Conservation (phyloP, 2,329 filamentous ascomycete genomes). For the Cyphellophora attinorum region DNA sequence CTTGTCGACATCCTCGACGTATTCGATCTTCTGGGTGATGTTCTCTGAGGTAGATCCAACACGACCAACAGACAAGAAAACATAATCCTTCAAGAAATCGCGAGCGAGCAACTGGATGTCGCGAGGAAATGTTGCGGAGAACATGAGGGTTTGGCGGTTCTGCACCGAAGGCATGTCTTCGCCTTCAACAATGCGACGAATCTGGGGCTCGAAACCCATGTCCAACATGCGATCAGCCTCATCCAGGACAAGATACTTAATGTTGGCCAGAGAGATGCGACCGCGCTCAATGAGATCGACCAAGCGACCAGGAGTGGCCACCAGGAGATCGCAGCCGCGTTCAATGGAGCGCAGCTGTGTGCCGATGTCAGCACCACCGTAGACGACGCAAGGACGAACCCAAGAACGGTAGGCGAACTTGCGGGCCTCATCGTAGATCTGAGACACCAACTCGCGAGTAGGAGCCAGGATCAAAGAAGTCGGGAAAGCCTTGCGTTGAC, state of each 20-base stretch:
- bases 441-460: slow-evolving; percentile 95
- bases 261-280: slow-evolving; percentile 93
- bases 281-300: slow-evolving; percentile 98
- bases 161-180: slow-evolving; percentile 89
- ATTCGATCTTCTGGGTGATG: slow-evolving; percentile 98
- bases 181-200: slow-evolving; percentile 93
- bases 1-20: slow-evolving; percentile 95
- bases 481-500: slow-evolving; percentile 95
- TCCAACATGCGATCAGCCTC: slow-evolving; percentile 99
- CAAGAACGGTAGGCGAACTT: slow-evolving; percentile 99
- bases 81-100: slow-evolving; percentile 98
- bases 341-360: slow-evolving; percentile 97
- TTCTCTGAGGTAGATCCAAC: slow-evolving; percentile 99
- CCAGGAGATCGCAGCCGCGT: slow-evolving; percentile 90
- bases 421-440: slow-evolving; percentile 94
- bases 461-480: slow-evolving; percentile 93
- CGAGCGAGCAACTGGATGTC: slow-evolving; percentile 99
- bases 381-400: slow-evolving; percentile 97
- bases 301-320: slow-evolving; percentile 92
- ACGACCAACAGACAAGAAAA: slow-evolving; percentile 97
- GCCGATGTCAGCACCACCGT: slow-evolving; percentile 97
- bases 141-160: slow-evolving; percentile 96
- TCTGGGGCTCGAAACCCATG: slow-evolving; percentile 99
- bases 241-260: slow-evolving; percentile 97
- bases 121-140: slow-evolving; percentile 96